phyloP scores from a whole-genome alignment of 495 filamentous ascomycete species.

The Tuber indicum region DNA sequence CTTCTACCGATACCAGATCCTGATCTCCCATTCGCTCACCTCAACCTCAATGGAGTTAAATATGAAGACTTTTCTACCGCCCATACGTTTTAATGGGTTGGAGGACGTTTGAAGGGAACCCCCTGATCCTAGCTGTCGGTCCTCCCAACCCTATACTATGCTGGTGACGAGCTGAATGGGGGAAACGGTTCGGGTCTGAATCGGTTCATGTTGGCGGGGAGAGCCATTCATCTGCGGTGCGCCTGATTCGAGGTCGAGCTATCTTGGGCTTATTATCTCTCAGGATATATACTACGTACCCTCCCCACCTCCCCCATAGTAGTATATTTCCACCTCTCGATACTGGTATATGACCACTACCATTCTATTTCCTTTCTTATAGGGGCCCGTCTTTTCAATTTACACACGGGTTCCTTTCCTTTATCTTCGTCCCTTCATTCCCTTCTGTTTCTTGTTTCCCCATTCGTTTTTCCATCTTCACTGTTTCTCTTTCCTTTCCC shows the following conservation, averaged over 20 bases:
- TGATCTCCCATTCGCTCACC: background rate
- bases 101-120: background rate
- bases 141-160: background rate
- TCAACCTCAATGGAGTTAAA: background rate
- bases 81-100: background rate
- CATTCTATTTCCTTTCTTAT: constrained; percentile 8
- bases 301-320: background rate
- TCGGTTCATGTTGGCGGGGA: background rate
- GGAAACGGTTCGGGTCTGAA: background rate
- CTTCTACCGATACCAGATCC: background rate
- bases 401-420: constrained; percentile 4
- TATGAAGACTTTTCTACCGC: background rate
- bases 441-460: background rate
- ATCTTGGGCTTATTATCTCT: background rate
- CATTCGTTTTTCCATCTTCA: constrained; percentile 10
- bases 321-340: background rate
- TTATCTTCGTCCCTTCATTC: background rate
- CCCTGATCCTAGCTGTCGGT: background rate
- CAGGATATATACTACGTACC: constrained; percentile 6
- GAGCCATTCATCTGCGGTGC: background rate
- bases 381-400: constrained; percentile 4
- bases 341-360: background rate
- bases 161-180: background rate
- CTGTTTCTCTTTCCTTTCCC: constrained; percentile 15
- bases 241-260: background rate